Percentiles rank a stretch among this genome's conserved stretches.
Conservation (phyloP, 1,284 basidiomycete species). For the Peniophora sp. region DNA sequence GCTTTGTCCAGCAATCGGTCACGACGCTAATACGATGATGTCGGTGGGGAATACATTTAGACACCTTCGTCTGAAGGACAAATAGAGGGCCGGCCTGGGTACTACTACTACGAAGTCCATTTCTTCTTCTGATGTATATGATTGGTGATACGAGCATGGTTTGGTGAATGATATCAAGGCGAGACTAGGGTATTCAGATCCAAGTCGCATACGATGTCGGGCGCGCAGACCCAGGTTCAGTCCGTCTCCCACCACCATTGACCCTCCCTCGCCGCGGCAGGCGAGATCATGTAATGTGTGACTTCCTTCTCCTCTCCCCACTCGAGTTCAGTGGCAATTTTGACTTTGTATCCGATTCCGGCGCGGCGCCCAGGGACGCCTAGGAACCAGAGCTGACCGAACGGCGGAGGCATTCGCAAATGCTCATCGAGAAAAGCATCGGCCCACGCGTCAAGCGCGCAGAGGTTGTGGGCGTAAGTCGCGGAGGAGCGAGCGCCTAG, state of each 20-base stretch:
- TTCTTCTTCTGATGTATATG: too few species aligned
- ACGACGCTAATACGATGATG: background rate
- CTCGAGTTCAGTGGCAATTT: background rate
- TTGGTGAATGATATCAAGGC: too few species aligned
- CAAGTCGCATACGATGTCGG: too few species aligned
- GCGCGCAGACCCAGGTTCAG: too few species aligned
- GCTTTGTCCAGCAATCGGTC: background rate
- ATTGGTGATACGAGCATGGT: too few species aligned
- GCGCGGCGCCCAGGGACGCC: conserved; percentile 2
- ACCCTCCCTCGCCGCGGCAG: background rate
- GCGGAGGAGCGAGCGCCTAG: background rate
- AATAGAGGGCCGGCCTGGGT: background rate
- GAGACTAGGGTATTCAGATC: too few species aligned
- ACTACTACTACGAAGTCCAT: background rate
- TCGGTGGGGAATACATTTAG: background rate
- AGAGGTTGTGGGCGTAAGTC: conserved; percentile 3
- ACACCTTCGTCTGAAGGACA: background rate
- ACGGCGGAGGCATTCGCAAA: conserved; percentile 7
- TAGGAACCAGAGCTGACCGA: conserved; percentile 10
- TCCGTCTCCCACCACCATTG: background rate
- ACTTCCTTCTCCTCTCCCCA: background rate
- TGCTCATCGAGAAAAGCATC: conserved; percentile 12
- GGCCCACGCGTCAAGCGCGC: conserved; percentile 7
- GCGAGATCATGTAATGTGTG: background rate
- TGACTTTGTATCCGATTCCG: background rate